Conservation (phyloP, 2,329 filamentous ascomycete genomes). For the Lecanoromycetidae sp. region DNA sequence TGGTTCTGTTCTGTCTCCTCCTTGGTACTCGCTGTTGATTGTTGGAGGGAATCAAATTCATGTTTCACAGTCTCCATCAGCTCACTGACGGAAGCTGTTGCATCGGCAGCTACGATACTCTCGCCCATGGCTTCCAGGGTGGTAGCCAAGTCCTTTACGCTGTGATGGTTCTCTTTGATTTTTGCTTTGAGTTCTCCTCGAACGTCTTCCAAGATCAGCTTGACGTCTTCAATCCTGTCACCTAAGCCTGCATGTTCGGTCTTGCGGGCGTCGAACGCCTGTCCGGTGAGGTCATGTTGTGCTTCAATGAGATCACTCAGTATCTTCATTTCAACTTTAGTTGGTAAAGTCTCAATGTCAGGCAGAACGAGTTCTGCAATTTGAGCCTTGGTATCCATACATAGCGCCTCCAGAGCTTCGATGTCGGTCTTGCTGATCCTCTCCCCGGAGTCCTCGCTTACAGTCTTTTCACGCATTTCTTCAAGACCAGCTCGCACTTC, state of each 20-base stretch:
- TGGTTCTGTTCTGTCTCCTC: slow-evolving; percentile 59
- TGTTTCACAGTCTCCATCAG: slow-evolving; percentile 63
- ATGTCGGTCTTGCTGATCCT: slow-evolving; percentile 70
- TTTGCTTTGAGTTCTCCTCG: slow-evolving; percentile 64
- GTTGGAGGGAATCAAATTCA: slow-evolving; percentile 79
- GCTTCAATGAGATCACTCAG: slow-evolving; percentile 59
- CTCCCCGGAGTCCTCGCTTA: slow-evolving; percentile 39
- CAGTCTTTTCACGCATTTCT: slow-evolving; percentile 45
- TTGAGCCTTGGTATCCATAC: slow-evolving; percentile 71
- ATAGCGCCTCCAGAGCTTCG: slow-evolving; percentile 66
- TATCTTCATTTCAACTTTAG: slow-evolving; percentile 15
- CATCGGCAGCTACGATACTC: slow-evolving; percentile 34
- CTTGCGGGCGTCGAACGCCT: slow-evolving; percentile 72
- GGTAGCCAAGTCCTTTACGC: slow-evolving; percentile 42
- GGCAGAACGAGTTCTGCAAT: slow-evolving; percentile 62
- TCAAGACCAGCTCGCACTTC: slow-evolving; percentile 66
- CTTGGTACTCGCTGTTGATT: slow-evolving; percentile 66
- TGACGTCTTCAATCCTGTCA: slow-evolving; percentile 68
- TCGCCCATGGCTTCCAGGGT: slow-evolving; percentile 60
- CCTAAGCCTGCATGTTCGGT: slow-evolving; percentile 68
- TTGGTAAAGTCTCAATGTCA: slow-evolving; percentile 56
- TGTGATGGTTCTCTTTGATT: slow-evolving; percentile 61
- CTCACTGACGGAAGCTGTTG: slow-evolving; percentile 50
- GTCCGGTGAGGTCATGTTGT: slow-evolving; percentile 61
- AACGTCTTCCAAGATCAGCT: slow-evolving; percentile 63